Base-by-base conservation (phyloP, 106 monocot genomes). In the Dendrobium nobile region DNA sequence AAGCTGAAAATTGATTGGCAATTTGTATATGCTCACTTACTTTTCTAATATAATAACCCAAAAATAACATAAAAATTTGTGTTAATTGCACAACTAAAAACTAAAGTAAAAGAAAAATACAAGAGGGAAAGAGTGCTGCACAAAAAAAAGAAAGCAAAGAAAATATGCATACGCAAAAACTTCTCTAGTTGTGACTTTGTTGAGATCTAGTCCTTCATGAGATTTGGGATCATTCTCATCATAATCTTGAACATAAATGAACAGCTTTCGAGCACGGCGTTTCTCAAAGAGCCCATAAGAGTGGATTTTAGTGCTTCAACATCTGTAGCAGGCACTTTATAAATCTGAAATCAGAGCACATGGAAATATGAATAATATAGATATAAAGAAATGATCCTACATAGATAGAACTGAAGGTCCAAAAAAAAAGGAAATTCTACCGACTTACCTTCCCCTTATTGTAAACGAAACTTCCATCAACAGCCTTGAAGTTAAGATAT, bases 401-500 rank as follows among this genome's bases (percentile, higher is more conserved):
- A 41, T 26, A 45, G 0, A 7, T 45, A 41, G 73, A 73, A 73
- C 9, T 41, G 2, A 41, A 67, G 67, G 31, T n/a, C 28, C 67
- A 80, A 19, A 13, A 70, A 22, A 24, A 33, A 37, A 37, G 37
- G 20, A 13, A 7, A 47, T n/a, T 58, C 17, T 44, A 33, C 11
- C 28, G 28, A 5, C 79, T 44, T 80, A 90, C 96, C 84, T 96
- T 92, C 58, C 90, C 88, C 74, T 90, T 93, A 82, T 92, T 92
- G 84, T 96, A 96, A 3, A 96, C 96, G 81, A 92, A 96, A 51
- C 96, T 92, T 65, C 96, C 96, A 84, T 96, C 96, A 80, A 96
- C 96, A 54, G 96, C 96, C 72, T 96, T 96, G 79, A 94, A 96
- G 80, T 92, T 96, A 54, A 96, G 75, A 83, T 96, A 93, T 67